phyloP scores from a whole-genome alignment of 106 monocot genomes.

The Gastrodia elata region DNA sequence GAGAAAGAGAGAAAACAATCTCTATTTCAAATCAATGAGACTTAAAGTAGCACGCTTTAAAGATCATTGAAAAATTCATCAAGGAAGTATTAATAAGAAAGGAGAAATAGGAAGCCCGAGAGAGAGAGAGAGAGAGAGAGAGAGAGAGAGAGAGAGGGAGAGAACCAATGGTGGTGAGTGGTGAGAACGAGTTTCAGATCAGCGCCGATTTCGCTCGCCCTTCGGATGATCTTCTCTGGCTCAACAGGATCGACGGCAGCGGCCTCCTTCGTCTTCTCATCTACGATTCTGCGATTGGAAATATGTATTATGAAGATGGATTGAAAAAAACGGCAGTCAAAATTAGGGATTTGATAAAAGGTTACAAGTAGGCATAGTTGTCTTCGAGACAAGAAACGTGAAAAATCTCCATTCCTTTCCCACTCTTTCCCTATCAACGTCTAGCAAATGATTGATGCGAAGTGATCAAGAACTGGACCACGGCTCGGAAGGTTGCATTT shows the following conservation, averaged over 20 bases:
- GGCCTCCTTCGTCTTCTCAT: constrained; percentile 61
- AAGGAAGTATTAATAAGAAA: not conserved
- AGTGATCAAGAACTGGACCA: no score
- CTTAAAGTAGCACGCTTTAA: not conserved
- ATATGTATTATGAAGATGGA: no score
- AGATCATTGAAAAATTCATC: no score
- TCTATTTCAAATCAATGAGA: not conserved
- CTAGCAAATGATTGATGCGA: no score
- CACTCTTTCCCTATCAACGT: not conserved
- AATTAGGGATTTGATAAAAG: constrained; percentile 4
- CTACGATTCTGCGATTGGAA: constrained; percentile 45
- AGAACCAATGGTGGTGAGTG: constrained; percentile 91
- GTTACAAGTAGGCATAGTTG: constrained; percentile 87
- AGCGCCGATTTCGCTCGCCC: constrained; percentile 57
- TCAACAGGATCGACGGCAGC: constrained; percentile 93
- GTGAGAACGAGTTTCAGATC: constrained; percentile 74
- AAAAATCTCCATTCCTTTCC: constrained; percentile 52
- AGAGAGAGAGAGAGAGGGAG: not conserved
- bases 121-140: not conserved
- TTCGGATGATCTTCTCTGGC: constrained; percentile 68
- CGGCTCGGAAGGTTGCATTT: no score
- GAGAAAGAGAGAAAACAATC: constrained; percentile 1
- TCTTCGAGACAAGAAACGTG: constrained; percentile 81
- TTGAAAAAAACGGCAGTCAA: not conserved
- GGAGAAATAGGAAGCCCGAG: not conserved